Conservation (phyloP, 306 rosid genomes). For the Quercus dentata region DNA sequence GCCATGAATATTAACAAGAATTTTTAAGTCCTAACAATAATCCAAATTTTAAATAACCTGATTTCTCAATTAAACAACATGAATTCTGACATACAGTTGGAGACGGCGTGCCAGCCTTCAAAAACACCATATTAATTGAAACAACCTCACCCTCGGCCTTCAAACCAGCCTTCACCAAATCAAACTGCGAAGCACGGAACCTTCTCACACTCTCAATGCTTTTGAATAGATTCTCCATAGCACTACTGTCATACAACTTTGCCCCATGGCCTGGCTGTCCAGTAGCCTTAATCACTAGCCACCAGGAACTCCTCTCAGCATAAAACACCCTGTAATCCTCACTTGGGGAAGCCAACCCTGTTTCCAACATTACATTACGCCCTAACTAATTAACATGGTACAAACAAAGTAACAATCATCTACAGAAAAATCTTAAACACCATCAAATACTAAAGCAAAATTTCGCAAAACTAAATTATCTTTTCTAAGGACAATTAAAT, state of each 20-base stretch:
- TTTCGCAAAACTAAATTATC: no score
- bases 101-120: constrained; percentile 88
- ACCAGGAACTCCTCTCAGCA: constrained; percentile 81
- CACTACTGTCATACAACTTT: constrained; percentile 87
- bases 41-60: background rate
- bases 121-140: constrained; percentile 77
- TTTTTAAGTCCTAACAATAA: no score
- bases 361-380: background rate
- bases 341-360: constrained; percentile 70
- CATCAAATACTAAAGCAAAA: background rate
- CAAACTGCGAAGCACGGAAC: constrained; percentile 84
- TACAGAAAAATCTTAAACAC: background rate
- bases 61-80: background rate
- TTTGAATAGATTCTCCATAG: constrained; percentile 86
- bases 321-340: constrained; percentile 67
- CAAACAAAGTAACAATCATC: background rate
- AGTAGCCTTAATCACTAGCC: constrained; percentile 79
- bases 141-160: constrained; percentile 78
- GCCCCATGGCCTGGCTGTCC: constrained; percentile 98
- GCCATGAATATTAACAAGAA: background rate
- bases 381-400: no score
- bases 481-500: no score
- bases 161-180: constrained; percentile 74
- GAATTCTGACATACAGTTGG: constrained; percentile 63
- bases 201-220: constrained; percentile 76